phyloP scores from a whole-genome alignment of 2,329 filamentous ascomycete species.

The Aspergillus ochraceoroseus region DNA sequence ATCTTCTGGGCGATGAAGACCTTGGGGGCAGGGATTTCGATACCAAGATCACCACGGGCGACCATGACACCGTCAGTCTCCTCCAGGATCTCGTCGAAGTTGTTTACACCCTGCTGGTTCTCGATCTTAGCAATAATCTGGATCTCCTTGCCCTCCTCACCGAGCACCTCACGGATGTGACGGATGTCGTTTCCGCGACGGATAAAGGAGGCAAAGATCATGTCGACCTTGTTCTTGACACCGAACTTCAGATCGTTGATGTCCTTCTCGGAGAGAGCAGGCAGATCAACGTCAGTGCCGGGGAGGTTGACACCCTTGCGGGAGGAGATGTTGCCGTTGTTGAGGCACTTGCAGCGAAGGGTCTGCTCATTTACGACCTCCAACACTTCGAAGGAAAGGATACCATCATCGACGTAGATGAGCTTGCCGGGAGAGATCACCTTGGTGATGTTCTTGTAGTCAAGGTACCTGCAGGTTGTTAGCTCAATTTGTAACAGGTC shows the following conservation, averaged over 20 bases:
- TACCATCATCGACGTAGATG: slow-evolving; percentile 98
- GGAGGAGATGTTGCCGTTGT: slow-evolving; percentile 98
- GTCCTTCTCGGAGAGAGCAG: slow-evolving; percentile 96
- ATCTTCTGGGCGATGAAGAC: slow-evolving; percentile 99
- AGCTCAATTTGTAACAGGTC: slow-evolving; percentile 20
- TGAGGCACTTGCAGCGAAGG: slow-evolving; percentile 77
- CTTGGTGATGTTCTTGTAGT: slow-evolving; percentile 99
- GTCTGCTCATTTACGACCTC: slow-evolving; percentile 85
- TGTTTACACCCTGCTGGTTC: slow-evolving; percentile 99
- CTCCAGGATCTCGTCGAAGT: slow-evolving; percentile 93
- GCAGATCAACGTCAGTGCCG: slow-evolving; percentile 97
- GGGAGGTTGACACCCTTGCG: slow-evolving; percentile 99
- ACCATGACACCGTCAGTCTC: slow-evolving; percentile 99
- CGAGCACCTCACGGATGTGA: slow-evolving; percentile 85
- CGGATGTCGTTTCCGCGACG: slow-evolving; percentile 88
- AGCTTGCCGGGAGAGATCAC: slow-evolving; percentile 85
- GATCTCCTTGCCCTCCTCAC: slow-evolving; percentile 87
- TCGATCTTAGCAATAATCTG: slow-evolving; percentile 99
- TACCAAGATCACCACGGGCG: slow-evolving; percentile 94
- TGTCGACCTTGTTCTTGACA: slow-evolving; percentile 98
- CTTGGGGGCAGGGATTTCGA: slow-evolving; percentile 96
- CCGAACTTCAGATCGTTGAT: slow-evolving; percentile 89
- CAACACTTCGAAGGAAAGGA: slow-evolving; percentile 91
- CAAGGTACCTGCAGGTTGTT: slow-evolving; percentile 65
- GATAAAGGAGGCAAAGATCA: slow-evolving; percentile 99